A percentile compares a stretch with the other conserved stretches of the same genome.
Evolutionary conservation across 805 yeast species (phyloP).

Genomic region (Pichia scutulata): DNA sequence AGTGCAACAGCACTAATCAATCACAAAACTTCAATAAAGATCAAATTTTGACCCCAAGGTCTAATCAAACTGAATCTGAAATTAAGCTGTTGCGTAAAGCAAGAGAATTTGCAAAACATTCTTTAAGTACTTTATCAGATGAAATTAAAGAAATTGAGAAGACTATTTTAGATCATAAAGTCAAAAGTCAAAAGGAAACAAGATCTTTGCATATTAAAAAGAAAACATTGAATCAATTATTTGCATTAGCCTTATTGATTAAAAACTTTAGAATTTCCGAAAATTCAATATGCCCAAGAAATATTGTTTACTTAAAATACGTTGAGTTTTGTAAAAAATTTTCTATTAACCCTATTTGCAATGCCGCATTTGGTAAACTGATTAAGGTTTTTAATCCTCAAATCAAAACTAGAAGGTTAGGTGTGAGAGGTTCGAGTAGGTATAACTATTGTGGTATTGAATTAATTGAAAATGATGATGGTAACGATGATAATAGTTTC

Average conservation of each 20-base stretch:
- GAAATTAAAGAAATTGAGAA: conserved; percentile 1
- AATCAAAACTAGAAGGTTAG: conserved; percentile 68
- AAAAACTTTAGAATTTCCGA: conserved; percentile 47
- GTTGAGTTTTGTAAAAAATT: conserved; percentile 48
- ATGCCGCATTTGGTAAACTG: conserved; percentile 73
- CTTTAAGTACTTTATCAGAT: neutral
- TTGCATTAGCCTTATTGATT: conserved; percentile 76
- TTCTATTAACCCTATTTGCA: conserved; percentile 52
- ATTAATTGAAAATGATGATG: conserved; percentile 25
- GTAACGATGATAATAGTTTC: conserved; percentile 18
- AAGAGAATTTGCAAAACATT: neutral
- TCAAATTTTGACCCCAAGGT: neutral
- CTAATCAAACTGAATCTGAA: neutral
- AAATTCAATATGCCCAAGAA: conserved; percentile 54
- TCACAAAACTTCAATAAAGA: neutral
- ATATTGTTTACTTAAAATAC: conserved; percentile 60
- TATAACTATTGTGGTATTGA: conserved; percentile 81
- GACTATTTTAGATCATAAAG: neutral
- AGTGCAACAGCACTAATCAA: neutral
- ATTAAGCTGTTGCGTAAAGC: neutral
- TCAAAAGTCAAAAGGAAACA: conserved; percentile 12
- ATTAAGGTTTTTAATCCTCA: conserved; percentile 59
- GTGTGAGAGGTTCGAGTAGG: conserved; percentile 73
- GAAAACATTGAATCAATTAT: conserved; percentile 64
- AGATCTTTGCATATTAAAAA: conserved; percentile 18